These are phyloP conservation scores for Xylaria sp. DNA, from an alignment of 495 filamentous ascomycete species.

Conservation along the genomic window DNA sequence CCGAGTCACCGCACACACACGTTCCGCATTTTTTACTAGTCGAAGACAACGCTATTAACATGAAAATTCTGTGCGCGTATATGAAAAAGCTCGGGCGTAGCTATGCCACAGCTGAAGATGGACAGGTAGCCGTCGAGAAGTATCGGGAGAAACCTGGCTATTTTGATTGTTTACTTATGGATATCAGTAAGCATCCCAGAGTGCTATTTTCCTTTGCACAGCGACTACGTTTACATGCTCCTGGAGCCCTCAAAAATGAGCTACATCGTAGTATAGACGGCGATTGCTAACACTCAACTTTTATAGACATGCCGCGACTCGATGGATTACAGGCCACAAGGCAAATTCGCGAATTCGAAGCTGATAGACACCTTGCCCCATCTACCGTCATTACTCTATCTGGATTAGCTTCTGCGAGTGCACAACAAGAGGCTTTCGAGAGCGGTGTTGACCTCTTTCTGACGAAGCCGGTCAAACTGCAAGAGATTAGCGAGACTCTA, in stretches of 20 bases:
- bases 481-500: constrained; percentile 40
- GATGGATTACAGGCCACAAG: constrained; percentile 70
- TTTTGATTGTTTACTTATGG: constrained; percentile 58
- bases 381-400: constrained; percentile 74
- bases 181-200: constrained; percentile 52
- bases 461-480: constrained; percentile 69
- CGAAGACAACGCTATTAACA: constrained; percentile 54
- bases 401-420: constrained; percentile 66
- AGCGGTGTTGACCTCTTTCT: constrained; percentile 76
- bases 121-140: constrained; percentile 63
- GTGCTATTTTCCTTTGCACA: not conserved
- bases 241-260: too few species aligned
- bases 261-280: not conserved
- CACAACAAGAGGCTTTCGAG: constrained; percentile 69
- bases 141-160: constrained; percentile 43
- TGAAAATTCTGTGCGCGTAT: constrained; percentile 58
- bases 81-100: constrained; percentile 59
- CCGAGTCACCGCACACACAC: not conserved
- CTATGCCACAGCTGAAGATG: constrained; percentile 63
- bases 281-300: not conserved
- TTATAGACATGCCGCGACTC: constrained; percentile 69
- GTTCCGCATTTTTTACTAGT: constrained; percentile 45
- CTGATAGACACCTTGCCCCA: constrained; percentile 32
- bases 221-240: not conserved
- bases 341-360: constrained; percentile 67